phyloP scores from a whole-genome alignment of 1,284 basidiomycete genomes.

The Rugiboletus extremiorientalis region DNA sequence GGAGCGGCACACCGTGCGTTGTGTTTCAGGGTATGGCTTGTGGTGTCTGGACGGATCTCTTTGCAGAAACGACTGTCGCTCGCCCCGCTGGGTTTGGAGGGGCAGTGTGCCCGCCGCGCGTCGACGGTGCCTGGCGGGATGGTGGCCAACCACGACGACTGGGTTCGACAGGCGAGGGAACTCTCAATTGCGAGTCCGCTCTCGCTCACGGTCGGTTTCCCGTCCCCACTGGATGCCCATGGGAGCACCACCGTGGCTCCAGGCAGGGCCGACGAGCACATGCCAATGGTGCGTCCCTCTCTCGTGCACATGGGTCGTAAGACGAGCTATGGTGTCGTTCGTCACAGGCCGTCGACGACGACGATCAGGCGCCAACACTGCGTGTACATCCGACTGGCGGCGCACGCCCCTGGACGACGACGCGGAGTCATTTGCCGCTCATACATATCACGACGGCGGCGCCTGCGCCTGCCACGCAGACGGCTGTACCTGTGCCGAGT shows the following conservation, averaged over 20 bases:
- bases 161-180: slow-evolving; percentile 62
- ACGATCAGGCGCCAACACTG: slow-evolving; percentile 11
- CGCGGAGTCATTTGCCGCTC: slow-evolving; percentile 18
- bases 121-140: slow-evolving; percentile 19
- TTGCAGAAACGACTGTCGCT: slow-evolving; percentile 57
- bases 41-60: background rate
- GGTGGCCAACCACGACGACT: slow-evolving; percentile 53
- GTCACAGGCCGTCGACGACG: slow-evolving; percentile 29
- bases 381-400: slow-evolving; percentile 9
- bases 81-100: slow-evolving; percentile 32
- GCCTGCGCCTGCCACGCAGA: background rate
- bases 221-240: slow-evolving; percentile 2
- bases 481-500: background rate
- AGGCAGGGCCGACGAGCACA: slow-evolving; percentile 25
- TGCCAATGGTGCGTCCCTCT: slow-evolving; percentile 24
- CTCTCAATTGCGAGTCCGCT: slow-evolving; percentile 59
- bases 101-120: slow-evolving; percentile 13
- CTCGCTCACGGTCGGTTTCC: slow-evolving; percentile 13
- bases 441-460: slow-evolving; percentile 32
- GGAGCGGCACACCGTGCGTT: slow-evolving; percentile 54
- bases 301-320: background rate
- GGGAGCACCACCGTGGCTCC: slow-evolving; percentile 10
- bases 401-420: slow-evolving; percentile 17
- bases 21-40: too few relatives aligned
- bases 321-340: too few relatives aligned